These are phyloP conservation scores for Solanum rostratum DNA, from an alignment of 257 asterid species.

Conservation along the genomic window DNA sequence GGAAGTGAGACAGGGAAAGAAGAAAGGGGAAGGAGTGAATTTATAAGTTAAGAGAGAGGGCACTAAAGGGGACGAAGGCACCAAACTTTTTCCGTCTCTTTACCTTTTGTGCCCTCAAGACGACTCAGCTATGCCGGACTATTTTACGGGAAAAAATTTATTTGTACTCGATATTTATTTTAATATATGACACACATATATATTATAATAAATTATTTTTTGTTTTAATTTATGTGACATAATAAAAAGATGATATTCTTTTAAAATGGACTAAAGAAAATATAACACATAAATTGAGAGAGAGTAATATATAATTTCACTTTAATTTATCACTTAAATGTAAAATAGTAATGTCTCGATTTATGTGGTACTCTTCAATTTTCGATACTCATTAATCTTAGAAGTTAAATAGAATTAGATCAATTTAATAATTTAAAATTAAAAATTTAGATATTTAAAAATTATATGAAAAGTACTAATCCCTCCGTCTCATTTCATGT, in stretches of 20 bases:
- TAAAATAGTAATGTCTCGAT: no score
- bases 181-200: neutral
- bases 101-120: slow-evolving; percentile 11
- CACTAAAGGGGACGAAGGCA: slow-evolving; percentile 22
- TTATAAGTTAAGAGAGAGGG: slow-evolving; percentile 42
- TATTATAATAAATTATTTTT: neutral
- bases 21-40: slow-evolving; percentile 20
- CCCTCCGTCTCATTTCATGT: no score
- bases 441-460: no score
- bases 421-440: neutral
- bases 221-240: neutral
- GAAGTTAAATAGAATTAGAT: neutral
- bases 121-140: slow-evolving; percentile 2
- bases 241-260: neutral
- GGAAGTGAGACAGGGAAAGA: slow-evolving; percentile 8
- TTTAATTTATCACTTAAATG: no score
- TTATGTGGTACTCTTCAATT: neutral
- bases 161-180: neutral
- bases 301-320: no score
- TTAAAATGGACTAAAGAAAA: no score
- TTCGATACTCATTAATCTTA: neutral
- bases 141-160: neutral
- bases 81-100: slow-evolving; percentile 23
- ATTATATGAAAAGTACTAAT: neutral
- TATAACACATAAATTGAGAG: no score